Evolutionary conservation across 208 protist genomes (phyloP).

Genomic region (Trypanosoma lewisi): DNA sequence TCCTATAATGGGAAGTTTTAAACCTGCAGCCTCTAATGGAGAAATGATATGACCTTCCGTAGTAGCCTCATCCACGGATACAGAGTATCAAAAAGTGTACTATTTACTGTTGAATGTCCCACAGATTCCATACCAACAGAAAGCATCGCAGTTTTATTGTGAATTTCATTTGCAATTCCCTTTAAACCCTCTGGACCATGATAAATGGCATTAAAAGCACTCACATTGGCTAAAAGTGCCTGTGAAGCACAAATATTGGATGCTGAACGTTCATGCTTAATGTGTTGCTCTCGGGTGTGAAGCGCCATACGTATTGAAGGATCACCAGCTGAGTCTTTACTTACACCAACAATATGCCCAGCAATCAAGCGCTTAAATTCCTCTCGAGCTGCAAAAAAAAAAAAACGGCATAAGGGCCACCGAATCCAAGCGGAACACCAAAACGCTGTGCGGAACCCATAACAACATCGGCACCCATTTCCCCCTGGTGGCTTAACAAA

Average conservation of each 20-base stretch:
- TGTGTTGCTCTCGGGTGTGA: conserved; percentile 99
- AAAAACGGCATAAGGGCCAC: conserved; percentile 98
- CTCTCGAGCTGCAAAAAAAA: conserved; percentile 90
- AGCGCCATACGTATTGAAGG: conserved; percentile 96
- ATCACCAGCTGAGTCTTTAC: conserved; percentile 87
- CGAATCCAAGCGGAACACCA: conserved; percentile 94
- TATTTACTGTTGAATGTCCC: conserved; percentile 57
- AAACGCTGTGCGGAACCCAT: conserved; percentile 95
- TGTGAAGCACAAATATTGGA: conserved; percentile 98
- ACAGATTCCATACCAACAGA: conserved; percentile 80
- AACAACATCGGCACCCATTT: conserved; percentile 95
- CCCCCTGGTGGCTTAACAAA: conserved; percentile 91
- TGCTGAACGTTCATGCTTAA: conserved; percentile 94
- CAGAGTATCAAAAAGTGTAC: conserved; percentile 89
- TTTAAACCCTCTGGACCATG: conserved; percentile 96
- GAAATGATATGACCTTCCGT: conserved; percentile 70
- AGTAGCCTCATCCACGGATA: conserved; percentile 95
- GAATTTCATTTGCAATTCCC: conserved; percentile 90
- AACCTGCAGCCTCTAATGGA: conserved; percentile 74
- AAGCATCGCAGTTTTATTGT: conserved; percentile 79
- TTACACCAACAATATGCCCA: conserved; percentile 96
- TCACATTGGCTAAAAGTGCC: conserved; percentile 96
- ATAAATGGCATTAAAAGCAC: conserved; percentile 97
- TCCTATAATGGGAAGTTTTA: conserved; percentile 47
- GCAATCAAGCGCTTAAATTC: conserved; percentile 91